Evolutionary conservation across 352 stramenopile genomes (phyloP), one percentile per base, ranked within the genome.

Genomic region (Phytophthora lateralis): DNA sequence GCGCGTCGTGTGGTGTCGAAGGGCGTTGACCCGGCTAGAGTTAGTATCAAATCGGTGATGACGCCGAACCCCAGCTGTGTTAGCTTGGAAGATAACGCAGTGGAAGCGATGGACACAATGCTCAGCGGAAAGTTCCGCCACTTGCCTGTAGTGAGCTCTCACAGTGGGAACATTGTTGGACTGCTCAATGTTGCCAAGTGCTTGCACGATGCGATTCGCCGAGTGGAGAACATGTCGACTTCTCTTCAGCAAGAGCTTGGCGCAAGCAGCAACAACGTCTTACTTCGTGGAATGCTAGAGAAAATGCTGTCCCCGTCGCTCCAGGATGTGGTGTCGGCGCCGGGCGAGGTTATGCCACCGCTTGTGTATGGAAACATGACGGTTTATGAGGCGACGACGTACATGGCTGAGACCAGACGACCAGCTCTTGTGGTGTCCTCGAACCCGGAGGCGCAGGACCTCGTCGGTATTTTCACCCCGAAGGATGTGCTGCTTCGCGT

Each of bases 101-200:
- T 91, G 6, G 87, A 90, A 35, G 88, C 88, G 0, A 70, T 96
- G 43, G 81, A 95, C 47, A 94, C 78, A 45, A 96, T 96, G 88
- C 71, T 96, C 17, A 90, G 70, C 7, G 88, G 88, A 6, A 85
- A 83, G n/a, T 99, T 99, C 77, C 93, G 95, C 21, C 97, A 99
- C 62, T 78, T 99, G 38, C 97, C 97, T 18, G 97, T 99, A 0
- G 82, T 98, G 5, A 93, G 86, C 49, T 73, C 76, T 8, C 62
- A 83, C 34, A 86, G 69, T 20, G 89, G 86, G 7, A 85, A 81
- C 18, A 95, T 99, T 35, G 91, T 98, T 12, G 97, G 97, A 10
- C 60, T 99, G 10, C 78, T 99, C 10, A 98, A 99, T 60, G 98
- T 99, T 48, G 95, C 95, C 1, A 99, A 99, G 77, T 99, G 97